Evolutionary conservation across 2,329 filamentous ascomycete genomes (phyloP), one percentile per base, ranked within the genome.

Genomic region (Fusarium paranaense): DNA sequence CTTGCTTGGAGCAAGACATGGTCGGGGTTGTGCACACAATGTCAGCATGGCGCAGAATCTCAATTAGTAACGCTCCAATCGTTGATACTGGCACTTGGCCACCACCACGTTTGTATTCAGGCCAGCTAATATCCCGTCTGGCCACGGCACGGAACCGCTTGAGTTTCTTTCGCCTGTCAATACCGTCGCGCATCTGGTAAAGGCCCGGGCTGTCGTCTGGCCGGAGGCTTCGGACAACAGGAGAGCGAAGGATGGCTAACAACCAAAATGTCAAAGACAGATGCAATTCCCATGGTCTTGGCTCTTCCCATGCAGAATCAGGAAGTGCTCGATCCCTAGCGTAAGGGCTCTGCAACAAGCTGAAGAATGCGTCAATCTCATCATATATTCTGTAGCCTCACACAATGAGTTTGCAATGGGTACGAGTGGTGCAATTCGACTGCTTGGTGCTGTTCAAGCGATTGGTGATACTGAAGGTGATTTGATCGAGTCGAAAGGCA

Each of bases 251-350:
- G 5, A 75, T 11, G 4, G 69, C 37, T 0, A 75, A 6, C 6
- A 74, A 40, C 75, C 74, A 77, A 45, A 64, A 76, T 6, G 67
- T 13, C 2, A 45, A 27, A 1, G 75, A 75, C 0, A 74, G 10
- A 2, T 71, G 37, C 2, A 74, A 6, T 22, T 40, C 70, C 75
- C 74, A 76, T 58, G 20, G 5, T n/a, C n/a, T 54, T 60, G 18
- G 67, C 45, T 10, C 10, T 20, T 25, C 5, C 62, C 40, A 59
- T 7, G 1, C 10, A 2, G 25, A 8, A 7, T 18, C 2, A 1
- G 66, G 18, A 6, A 52, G 40, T 6, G 57, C 22, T 11, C 14
- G 1, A 56, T 57, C 8, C 11, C 67, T 33, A 56, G 16, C 1
- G 6, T 47, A 13, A 7, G 71, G 69, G 0, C 38, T 3, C 2